These are phyloP conservation scores for Fusarium torulosum DNA, from an alignment of 2,329 filamentous ascomycete species.

Conservation along the genomic window DNA sequence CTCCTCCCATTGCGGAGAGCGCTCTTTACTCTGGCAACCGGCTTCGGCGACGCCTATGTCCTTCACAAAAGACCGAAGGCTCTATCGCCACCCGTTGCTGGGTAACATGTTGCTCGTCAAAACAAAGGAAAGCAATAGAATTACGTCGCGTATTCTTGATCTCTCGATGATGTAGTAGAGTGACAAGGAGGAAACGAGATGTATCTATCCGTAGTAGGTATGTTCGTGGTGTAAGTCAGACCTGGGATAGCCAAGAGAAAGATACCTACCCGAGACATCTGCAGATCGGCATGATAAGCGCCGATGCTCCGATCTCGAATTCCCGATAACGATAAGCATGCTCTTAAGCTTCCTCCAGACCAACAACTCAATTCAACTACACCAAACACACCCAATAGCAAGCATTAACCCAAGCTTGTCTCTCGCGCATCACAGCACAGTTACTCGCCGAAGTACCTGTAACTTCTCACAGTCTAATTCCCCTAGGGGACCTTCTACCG, in stretches of 20 bases:
- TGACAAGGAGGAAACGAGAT: background rate
- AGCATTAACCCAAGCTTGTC: background rate
- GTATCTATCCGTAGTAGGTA: background rate
- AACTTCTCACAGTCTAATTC: no score
- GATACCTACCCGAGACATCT: background rate
- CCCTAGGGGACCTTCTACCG: background rate
- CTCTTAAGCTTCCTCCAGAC: constrained; percentile 15
- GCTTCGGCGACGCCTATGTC: background rate
- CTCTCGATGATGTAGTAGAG: background rate
- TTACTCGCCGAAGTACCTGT: background rate
- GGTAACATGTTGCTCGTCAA: no score
- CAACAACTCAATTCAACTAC: constrained; percentile 11
- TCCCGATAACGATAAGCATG: constrained; percentile 38
- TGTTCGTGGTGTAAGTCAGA: constrained; percentile 9
- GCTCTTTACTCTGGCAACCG: constrained; percentile 11
- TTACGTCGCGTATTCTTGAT: background rate
- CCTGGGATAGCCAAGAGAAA: background rate
- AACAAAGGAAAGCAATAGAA: no score
- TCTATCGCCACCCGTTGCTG: constrained; percentile 2
- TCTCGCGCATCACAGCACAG: constrained; percentile 5
- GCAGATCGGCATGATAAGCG: constrained; percentile 24
- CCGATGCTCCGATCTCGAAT: constrained; percentile 34
- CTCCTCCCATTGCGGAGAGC: background rate
- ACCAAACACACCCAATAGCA: background rate
- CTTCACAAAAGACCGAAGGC: constrained; percentile 3